phyloP scores from a whole-genome alignment of 371 early-diverging fungal species.

The Mucor indicus region DNA sequence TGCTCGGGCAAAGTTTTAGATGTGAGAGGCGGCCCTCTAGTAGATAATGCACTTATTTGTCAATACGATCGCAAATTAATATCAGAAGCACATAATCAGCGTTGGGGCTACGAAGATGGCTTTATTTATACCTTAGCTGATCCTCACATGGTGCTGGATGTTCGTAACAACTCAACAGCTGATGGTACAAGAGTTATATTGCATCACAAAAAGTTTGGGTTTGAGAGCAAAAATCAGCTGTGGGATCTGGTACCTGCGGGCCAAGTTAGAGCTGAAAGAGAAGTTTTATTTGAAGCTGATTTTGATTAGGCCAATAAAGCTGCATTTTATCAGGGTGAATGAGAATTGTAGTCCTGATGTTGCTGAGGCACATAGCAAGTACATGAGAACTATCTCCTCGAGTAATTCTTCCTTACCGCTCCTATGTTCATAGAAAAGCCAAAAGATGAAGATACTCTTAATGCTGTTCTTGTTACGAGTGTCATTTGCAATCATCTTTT shows the following conservation, averaged over 20 bases:
- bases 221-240: slow-evolving; percentile 29
- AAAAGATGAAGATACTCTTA: too few relatives aligned
- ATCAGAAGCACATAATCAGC: slow-evolving; percentile 41
- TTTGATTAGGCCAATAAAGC: too few relatives aligned
- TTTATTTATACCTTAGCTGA: slow-evolving; percentile 41
- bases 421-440: too few relatives aligned
- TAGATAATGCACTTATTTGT: slow-evolving; percentile 35
- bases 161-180: slow-evolving; percentile 18
- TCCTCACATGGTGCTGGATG: slow-evolving; percentile 48
- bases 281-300: slow-evolving; percentile 47
- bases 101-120: slow-evolving; percentile 42
- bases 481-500: too few relatives aligned
- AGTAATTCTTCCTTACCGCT: too few relatives aligned
- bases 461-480: too few relatives aligned
- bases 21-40: slow-evolving; percentile 38
- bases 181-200: slow-evolving; percentile 41
- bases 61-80: slow-evolving; percentile 46
- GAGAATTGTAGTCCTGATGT: too few relatives aligned
- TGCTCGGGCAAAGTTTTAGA: slow-evolving; percentile 41
- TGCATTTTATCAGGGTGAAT: too few relatives aligned
- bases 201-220: slow-evolving; percentile 27
- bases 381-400: too few relatives aligned
- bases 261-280: slow-evolving; percentile 34
- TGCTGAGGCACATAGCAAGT: too few relatives aligned
- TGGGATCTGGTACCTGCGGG: slow-evolving; percentile 52